These are phyloP conservation scores for Poronia punctata DNA, from an alignment of 495 filamentous ascomycete species.

Conservation along the genomic window DNA sequence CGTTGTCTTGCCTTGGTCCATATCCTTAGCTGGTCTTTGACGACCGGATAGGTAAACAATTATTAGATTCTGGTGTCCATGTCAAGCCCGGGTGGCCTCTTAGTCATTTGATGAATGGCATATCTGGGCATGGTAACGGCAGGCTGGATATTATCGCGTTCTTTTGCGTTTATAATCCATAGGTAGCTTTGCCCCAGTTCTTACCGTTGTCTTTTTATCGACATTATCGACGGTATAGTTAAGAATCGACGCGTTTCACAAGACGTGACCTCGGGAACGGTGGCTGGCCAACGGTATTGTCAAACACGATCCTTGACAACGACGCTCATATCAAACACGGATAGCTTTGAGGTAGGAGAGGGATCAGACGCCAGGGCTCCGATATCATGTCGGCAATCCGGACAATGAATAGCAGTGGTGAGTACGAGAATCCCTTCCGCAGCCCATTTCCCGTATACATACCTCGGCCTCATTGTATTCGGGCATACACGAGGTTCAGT, in stretches of 20 bases:
- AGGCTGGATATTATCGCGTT: too few relatives aligned
- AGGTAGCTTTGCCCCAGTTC: conserved; percentile 2
- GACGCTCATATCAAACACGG: conserved; percentile 19
- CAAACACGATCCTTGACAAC: conserved; percentile 18
- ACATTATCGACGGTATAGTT: background rate
- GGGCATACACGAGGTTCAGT: too few relatives aligned
- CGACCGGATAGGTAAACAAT: too few relatives aligned
- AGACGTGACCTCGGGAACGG: conserved; percentile 9
- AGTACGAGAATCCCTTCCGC: conserved; percentile 10
- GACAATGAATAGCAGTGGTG: conserved; percentile 40
- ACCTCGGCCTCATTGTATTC: too few relatives aligned
- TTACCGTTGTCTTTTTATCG: background rate
- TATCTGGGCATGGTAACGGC: too few relatives aligned
- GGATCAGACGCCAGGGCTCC: conserved; percentile 33
- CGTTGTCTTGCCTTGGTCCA: too few relatives aligned
- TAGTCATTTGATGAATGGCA: too few relatives aligned
- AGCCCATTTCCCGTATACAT: background rate
- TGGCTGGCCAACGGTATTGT: conserved; percentile 15
- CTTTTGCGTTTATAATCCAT: too few relatives aligned
- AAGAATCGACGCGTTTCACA: background rate
- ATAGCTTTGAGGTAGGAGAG: conserved; percentile 26
- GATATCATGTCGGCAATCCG: conserved; percentile 38
- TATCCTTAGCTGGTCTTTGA: too few relatives aligned
- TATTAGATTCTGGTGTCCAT: too few relatives aligned
- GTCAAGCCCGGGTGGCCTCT: too few relatives aligned